phyloP scores from a whole-genome alignment of 1,284 basidiomycete genomes.

The Coniferiporia sulphurascens region DNA sequence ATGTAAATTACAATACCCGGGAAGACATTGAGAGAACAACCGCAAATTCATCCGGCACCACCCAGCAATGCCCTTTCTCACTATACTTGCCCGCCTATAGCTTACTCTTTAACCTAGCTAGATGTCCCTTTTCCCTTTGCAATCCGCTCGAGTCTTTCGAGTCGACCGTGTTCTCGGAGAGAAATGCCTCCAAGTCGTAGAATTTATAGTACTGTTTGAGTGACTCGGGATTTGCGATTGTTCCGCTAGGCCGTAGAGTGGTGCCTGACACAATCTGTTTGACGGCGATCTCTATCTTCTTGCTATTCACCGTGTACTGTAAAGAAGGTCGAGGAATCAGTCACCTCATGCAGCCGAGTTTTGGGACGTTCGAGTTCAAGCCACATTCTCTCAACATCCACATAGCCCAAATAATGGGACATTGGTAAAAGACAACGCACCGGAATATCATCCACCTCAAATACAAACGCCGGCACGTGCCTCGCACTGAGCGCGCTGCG shows the following conservation, averaged over 20 bases:
- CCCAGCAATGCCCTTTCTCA: no score
- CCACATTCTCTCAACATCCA: no score
- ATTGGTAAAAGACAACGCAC: constrained; percentile 33
- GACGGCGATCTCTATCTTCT: constrained; percentile 72
- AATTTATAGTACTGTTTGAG: constrained; percentile 57
- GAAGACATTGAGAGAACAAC: no score
- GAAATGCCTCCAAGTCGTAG: constrained; percentile 17
- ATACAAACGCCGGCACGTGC: constrained; percentile 68
- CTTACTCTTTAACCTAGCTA: no score
- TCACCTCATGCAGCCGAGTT: background rate
- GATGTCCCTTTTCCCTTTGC: no score
- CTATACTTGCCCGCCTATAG: no score
- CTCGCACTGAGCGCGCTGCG: constrained; percentile 62
- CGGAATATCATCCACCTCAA: constrained; percentile 58
- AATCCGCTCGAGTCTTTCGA: no score
- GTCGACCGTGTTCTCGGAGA: constrained; percentile 33
- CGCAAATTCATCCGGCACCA: no score
- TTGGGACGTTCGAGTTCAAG: no score
- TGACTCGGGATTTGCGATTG: constrained; percentile 64
- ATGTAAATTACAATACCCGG: no score
- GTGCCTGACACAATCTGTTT: constrained; percentile 67
- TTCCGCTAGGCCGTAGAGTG: constrained; percentile 57
- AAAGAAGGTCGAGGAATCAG: background rate
- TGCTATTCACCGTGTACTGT: constrained; percentile 67
- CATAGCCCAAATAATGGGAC: background rate